Base-by-base conservation (phyloP, 2,329 filamentous ascomycete species). In the Fonsecaea monophora region DNA sequence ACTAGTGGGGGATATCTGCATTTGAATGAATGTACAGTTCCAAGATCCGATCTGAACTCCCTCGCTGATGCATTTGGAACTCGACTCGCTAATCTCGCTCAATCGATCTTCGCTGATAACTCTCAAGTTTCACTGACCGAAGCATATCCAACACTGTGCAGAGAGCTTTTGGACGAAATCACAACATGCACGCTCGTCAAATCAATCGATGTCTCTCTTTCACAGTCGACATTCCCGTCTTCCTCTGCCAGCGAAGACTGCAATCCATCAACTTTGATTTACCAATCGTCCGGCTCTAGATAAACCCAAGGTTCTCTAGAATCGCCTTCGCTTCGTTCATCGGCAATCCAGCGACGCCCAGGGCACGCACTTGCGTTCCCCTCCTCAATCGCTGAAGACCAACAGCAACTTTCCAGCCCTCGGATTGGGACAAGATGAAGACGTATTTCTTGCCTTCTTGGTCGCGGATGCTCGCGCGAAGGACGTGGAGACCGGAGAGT, bases 361-460 rank as follows among this genome's bases (percentile, higher is more conserved):
- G 68, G 34, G 82, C 80, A 65, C 86, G 78, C 35, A 87, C 85
- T 72, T 86, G 82, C 63, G 82, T 83, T 15, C 87, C 86, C 69
- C 83, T 82, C 56, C 83, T 79, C 68, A 89, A 76, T 32, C 84
- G 79, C 74, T 86, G 82, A 53, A 89, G 76, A 1, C 87, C 87
- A 48, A 85, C 77, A 0, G 84, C 84, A 21, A 89, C 83, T 75
- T 89, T 89, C 86, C 86, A 89, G 42, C 83, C 85, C 74, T 89
- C 87, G 15, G 78, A 81, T 64, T 87, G 82, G 53, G 83, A 81
- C 60, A 89, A 76, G 21, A 89, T 80, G 71, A 89, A 89, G 70
- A 88, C 83, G 72, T 87, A 89, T 71, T 82, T 82, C 73, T 86
- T 88, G 68, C 85, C 85, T 71, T 89, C 86, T 60, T 83, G 79